Evolutionary conservation across 1,284 basidiomycete genomes (phyloP).

Genomic region (Microbotryum lychnidis-dioicae): DNA sequence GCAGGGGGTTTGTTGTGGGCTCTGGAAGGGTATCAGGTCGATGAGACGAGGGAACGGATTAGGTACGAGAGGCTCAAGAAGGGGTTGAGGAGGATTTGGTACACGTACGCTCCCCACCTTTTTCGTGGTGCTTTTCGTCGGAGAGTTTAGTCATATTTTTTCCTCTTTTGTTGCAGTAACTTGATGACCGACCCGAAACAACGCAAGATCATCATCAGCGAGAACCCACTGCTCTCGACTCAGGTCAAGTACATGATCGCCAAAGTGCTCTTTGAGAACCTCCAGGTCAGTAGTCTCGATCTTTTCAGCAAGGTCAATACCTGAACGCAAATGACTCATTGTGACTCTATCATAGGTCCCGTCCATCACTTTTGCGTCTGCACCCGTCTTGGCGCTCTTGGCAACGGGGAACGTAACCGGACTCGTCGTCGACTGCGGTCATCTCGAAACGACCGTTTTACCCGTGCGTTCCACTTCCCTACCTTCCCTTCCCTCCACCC

Average conservation of each 20-base stretch:
- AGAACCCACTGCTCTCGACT: constrained; percentile 77
- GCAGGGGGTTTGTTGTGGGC: constrained; percentile 10
- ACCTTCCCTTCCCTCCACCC: too few species aligned
- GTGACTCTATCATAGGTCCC: constrained; percentile 55
- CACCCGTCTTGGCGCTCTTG: constrained; percentile 72
- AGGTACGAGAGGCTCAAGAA: constrained; percentile 56
- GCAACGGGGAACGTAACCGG: constrained; percentile 82
- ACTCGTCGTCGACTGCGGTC: constrained; percentile 83
- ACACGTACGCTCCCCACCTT: constrained; percentile 55
- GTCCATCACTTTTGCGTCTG: constrained; percentile 81
- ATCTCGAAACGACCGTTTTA: constrained; percentile 76
- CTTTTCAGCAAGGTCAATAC: not conserved
- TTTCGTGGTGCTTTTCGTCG: not conserved
- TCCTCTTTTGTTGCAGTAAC: constrained; percentile 49
- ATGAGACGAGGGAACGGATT: constrained; percentile 18
- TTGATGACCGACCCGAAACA: constrained; percentile 87
- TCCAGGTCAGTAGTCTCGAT: constrained; percentile 54
- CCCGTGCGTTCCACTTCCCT: constrained; percentile 53
- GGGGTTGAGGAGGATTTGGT: constrained; percentile 66
- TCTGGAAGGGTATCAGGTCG: constrained; percentile 17
- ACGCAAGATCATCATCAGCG: constrained; percentile 82
- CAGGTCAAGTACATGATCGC: constrained; percentile 82
- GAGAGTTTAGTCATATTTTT: not conserved
- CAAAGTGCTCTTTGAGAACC: constrained; percentile 76
- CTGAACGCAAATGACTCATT: not conserved